Evolutionary conservation across 140 eudicot species (phyloP), one percentile per base, ranked within the genome.

Genomic region (Flaveria floridana): DNA sequence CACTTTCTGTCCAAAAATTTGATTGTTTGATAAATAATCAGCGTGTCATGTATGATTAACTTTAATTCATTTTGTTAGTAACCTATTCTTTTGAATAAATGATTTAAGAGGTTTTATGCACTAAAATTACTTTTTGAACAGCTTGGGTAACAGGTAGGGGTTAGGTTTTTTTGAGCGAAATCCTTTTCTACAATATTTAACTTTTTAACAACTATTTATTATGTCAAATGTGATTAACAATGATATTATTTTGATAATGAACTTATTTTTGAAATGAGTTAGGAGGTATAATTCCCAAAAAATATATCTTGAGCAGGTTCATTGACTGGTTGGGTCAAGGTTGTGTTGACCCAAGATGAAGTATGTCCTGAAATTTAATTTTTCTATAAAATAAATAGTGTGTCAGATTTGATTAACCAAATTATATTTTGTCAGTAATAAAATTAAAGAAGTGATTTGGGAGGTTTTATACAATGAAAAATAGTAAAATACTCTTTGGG

Each of bases 81-180:
- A 64, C 15, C 0, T 30, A 37, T 7, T 18, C 16, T 18, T 30
- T 37, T 39, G 6, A 65, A 16, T 65, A 39, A 65, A 39, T 39
- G 16, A 37, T 65, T 7, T 19, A 53, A 16, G 21, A 72, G 39
- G 76, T 19, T 41, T 57, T 18, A 44, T 73, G 56, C 57, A 13
- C 47, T 65, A 2, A 37, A 34, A n/a, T 13, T 64, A 65, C 21
- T 65, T 15, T 15, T 65, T 63, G 47, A 19, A 44, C 46, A 63
- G 23, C 68, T 63, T 28, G 47, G 68, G 68, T 63, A 63, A 63
- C 68, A 28, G 68, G 16, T 62, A 62, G 48, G 70, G 48, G 70
- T n/a, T 13, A 14, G 14, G 25, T 65, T 37, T 37, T n/a, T 5
- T n/a, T 64, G 70, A 64, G 70, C 26, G 37, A 34, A 66, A 11